Evolutionary conservation across 352 stramenopile genomes (phyloP).

Genomic region (Pythium brachiatum): DNA sequence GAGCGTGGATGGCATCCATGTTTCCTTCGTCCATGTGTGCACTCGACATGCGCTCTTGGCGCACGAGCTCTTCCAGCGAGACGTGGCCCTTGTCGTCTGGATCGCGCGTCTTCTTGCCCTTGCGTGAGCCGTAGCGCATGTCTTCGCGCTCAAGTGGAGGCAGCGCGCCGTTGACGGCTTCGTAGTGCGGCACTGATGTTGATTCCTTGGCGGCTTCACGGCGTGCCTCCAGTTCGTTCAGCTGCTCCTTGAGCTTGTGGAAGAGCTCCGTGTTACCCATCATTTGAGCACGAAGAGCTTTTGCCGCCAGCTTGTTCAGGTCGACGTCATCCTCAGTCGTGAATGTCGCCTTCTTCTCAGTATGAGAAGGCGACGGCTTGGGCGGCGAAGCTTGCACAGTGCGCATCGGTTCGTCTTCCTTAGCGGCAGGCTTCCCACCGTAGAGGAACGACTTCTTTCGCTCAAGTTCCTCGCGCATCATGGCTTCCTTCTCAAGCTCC

Average conservation of each 20-base stretch:
- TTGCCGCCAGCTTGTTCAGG: slow-evolving; percentile 80
- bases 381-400: not conserved
- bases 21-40: slow-evolving; percentile 41
- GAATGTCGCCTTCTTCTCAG: not conserved
- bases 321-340: slow-evolving; percentile 29
- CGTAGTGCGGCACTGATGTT: slow-evolving; percentile 50
- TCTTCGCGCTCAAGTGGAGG: slow-evolving; percentile 74
- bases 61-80: slow-evolving; percentile 76
- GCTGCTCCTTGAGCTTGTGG: slow-evolving; percentile 63
- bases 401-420: not conserved
- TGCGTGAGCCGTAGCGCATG: slow-evolving; percentile 48
- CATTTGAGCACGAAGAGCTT: slow-evolving; percentile 78
- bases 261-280: slow-evolving; percentile 78
- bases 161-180: slow-evolving; percentile 52
- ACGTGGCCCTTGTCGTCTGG: slow-evolving; percentile 26
- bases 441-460: slow-evolving; percentile 67
- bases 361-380: not conserved
- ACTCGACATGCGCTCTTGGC: slow-evolving; percentile 65
- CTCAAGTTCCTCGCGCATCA: slow-evolving; percentile 42
- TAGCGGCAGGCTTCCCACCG: slow-evolving; percentile 17
- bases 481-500: slow-evolving; percentile 13
- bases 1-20: slow-evolving; percentile 68
- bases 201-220: slow-evolving; percentile 40
- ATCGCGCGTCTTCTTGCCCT: slow-evolving; percentile 56
- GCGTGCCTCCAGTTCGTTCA: slow-evolving; percentile 78